Evolutionary conservation across 306 rosid genomes (phyloP).

Genomic region (Cajanus cajan): DNA sequence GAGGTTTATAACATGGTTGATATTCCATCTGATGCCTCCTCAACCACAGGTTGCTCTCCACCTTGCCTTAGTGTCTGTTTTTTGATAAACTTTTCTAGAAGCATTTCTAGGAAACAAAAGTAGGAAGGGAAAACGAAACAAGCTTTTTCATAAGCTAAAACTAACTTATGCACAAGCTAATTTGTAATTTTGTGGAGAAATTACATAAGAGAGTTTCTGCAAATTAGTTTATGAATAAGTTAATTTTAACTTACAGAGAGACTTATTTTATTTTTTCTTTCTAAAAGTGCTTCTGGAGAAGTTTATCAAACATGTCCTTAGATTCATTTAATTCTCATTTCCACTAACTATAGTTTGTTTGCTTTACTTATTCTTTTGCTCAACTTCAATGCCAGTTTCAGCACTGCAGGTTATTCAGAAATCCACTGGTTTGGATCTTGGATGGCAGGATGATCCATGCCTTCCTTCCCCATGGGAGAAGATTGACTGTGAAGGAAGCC

Average conservation of each 20-base stretch:
- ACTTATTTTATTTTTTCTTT: background rate
- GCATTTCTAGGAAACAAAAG: too few relatives aligned
- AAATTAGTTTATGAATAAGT: too few relatives aligned
- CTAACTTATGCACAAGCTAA: background rate
- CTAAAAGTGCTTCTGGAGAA: background rate
- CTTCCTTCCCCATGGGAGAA: constrained; percentile 76
- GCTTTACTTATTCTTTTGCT: background rate
- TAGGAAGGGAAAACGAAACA: background rate
- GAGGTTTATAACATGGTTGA: constrained; percentile 78
- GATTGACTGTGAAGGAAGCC: constrained; percentile 76
- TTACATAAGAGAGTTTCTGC: too few relatives aligned
- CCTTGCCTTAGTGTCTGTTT: background rate
- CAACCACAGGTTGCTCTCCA: constrained; percentile 76
- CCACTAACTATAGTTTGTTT: constrained; percentile 7
- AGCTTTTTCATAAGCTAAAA: too few relatives aligned
- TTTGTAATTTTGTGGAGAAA: too few relatives aligned
- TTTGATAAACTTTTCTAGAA: background rate
- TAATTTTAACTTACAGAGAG: too few relatives aligned
- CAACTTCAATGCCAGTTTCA: constrained; percentile 64
- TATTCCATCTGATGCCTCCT: constrained; percentile 75
- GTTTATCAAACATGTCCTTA: background rate
- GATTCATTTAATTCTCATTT: background rate
- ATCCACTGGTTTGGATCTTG: constrained; percentile 75
- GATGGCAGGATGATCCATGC: constrained; percentile 98
- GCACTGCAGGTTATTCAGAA: constrained; percentile 86